Conservation (phyloP, 305 asterid genomes). For the Euphrasia arctica region DNA sequence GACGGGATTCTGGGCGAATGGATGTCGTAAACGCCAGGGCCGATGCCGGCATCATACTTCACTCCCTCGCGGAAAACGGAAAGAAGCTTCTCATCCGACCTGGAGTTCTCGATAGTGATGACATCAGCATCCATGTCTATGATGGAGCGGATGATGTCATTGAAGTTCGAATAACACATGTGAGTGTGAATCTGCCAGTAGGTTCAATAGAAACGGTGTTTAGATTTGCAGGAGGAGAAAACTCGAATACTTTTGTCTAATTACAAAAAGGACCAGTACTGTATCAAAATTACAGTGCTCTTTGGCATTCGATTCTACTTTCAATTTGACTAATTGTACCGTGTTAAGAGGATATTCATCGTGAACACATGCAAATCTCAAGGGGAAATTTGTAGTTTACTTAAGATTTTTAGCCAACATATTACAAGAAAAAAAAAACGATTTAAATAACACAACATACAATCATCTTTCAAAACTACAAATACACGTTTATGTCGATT, state of each 20-base stretch:
- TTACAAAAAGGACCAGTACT: neutral
- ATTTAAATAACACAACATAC: too few species aligned
- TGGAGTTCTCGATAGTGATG: slow-evolving; percentile 60
- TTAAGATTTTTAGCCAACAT: too few species aligned
- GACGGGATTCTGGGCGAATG: slow-evolving; percentile 62
- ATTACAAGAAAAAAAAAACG: too few species aligned
- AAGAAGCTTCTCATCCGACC: slow-evolving; percentile 59
- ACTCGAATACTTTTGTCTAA: neutral
- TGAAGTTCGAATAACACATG: slow-evolving; percentile 67
- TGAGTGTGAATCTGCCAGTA: slow-evolving; percentile 55
- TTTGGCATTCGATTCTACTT: too few species aligned
- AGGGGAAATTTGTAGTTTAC: too few species aligned
- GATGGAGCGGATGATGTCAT: slow-evolving; percentile 52
- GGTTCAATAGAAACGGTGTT: neutral
- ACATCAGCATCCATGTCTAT: slow-evolving; percentile 64
- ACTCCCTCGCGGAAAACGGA: slow-evolving; percentile 50
- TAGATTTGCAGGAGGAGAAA: neutral
- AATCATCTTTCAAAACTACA: too few species aligned
- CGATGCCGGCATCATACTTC: slow-evolving; percentile 52
- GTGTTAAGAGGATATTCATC: too few species aligned
- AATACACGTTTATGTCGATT: too few species aligned
- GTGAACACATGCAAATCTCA: too few species aligned
- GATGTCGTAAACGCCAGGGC: slow-evolving; percentile 62
- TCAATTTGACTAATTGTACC: too few species aligned
- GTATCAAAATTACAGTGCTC: too few species aligned